Conservation (phyloP, 768 basidiomycete species). For the Pleurotus citrinopileatus region DNA sequence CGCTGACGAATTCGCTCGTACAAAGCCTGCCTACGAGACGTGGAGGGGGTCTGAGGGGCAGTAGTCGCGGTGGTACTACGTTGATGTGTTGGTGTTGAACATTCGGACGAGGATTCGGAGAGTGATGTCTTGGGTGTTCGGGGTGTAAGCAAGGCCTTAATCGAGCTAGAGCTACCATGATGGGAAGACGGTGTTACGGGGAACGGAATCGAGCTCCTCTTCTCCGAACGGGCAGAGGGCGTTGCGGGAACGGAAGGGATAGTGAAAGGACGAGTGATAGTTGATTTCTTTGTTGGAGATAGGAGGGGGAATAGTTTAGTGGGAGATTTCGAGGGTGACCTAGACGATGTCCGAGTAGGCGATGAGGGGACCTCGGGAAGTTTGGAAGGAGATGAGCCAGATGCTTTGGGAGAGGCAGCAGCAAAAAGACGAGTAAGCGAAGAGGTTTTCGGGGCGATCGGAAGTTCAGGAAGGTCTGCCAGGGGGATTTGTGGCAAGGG, state of each 20-base stretch:
- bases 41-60: constrained; percentile 65
- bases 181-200: constrained; percentile 66
- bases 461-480: constrained; percentile 63
- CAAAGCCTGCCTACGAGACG: constrained; percentile 74
- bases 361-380: constrained; percentile 38
- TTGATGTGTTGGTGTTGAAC: constrained; percentile 68
- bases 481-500: constrained; percentile 59
- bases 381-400: constrained; percentile 24
- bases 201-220: constrained; percentile 40
- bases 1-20: constrained; percentile 78
- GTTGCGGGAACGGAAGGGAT: constrained; percentile 27
- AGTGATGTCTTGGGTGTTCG: constrained; percentile 38
- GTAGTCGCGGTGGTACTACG: constrained; percentile 52
- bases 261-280: constrained; percentile 32
- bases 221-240: constrained; percentile 3
- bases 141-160: constrained; percentile 36
- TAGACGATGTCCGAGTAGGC: constrained; percentile 30
- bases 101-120: constrained; percentile 35
- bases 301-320: constrained; percentile 33
- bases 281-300: constrained; percentile 52
- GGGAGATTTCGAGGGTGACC: constrained; percentile 23
- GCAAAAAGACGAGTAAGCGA: constrained; percentile 69
- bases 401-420: constrained; percentile 69
- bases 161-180: constrained; percentile 24
- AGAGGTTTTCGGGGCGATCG: constrained; percentile 52